Percentiles rank a stretch among this genome's conserved stretches.
Evolutionary conservation across 768 basidiomycete genomes (phyloP).

Genomic region (Coprinopsis marcescibilis): DNA sequence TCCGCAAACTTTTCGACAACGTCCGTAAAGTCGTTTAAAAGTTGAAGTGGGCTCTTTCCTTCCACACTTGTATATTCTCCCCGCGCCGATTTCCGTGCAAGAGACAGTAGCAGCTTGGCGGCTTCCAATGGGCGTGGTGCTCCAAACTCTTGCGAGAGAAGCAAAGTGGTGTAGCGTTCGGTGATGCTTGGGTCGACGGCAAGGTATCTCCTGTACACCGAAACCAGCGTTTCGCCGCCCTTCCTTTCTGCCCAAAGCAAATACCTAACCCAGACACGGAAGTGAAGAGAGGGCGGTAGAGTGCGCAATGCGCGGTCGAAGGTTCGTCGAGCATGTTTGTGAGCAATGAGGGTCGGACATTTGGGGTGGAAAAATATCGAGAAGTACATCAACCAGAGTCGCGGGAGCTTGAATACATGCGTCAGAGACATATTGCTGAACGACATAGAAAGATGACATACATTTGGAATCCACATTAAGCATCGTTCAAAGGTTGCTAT

Average conservation of each 20-base stretch:
- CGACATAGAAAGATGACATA: slow-evolving; percentile 27
- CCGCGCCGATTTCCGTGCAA: slow-evolving; percentile 78
- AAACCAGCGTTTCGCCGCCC: slow-evolving; percentile 73
- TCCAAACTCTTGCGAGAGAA: slow-evolving; percentile 54
- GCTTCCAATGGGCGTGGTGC: slow-evolving; percentile 83
- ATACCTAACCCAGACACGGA: slow-evolving; percentile 89
- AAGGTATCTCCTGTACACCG: slow-evolving; percentile 87
- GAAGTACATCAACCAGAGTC: slow-evolving; percentile 91
- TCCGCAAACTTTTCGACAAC: slow-evolving; percentile 88
- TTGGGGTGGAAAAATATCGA: slow-evolving; percentile 85
- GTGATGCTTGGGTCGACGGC: slow-evolving; percentile 75
- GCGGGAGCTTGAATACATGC: slow-evolving; percentile 61
- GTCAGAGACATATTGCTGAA: slow-evolving; percentile 5
- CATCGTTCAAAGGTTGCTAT: slow-evolving; percentile 88
- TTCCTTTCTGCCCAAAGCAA: slow-evolving; percentile 85
- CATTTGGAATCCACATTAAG: slow-evolving; percentile 90
- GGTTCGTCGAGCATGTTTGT: slow-evolving; percentile 89
- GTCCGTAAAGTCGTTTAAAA: slow-evolving; percentile 89
- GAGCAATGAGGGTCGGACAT: slow-evolving; percentile 77
- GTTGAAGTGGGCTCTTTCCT: slow-evolving; percentile 92
- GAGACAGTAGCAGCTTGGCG: slow-evolving; percentile 79
- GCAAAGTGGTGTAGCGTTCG: slow-evolving; percentile 67
- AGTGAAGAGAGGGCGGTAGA: slow-evolving; percentile 87
- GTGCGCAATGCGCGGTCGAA: slow-evolving; percentile 94
- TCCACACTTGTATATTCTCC: slow-evolving; percentile 86